A percentile compares a stretch with the other conserved stretches of the same genome.
phyloP scores from a whole-genome alignment of 2,329 filamentous ascomycete species.

The Podosphaera xanthii region DNA sequence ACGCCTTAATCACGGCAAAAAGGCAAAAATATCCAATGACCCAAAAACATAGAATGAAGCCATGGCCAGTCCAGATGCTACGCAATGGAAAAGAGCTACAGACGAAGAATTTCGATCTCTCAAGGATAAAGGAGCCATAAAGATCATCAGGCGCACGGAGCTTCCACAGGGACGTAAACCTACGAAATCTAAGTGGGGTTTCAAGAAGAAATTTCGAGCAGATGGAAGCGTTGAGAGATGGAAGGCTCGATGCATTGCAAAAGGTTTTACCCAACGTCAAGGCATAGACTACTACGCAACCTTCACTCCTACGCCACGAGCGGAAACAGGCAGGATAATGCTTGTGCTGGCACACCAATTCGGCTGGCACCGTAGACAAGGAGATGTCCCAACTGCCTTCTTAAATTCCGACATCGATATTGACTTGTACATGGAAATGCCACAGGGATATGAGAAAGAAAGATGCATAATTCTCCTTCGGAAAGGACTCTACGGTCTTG shows the following conservation, averaged over 20 bases:
- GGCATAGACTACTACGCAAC: not conserved
- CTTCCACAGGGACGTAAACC: not conserved
- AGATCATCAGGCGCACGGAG: not conserved
- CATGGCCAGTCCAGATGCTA: not conserved
- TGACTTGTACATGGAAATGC: not conserved
- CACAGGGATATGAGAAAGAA: not conserved
- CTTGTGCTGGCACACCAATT: not conserved
- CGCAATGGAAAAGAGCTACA: not conserved
- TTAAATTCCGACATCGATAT: not conserved
- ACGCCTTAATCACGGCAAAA: not conserved
- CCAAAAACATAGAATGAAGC: not conserved
- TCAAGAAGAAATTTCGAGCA: not conserved
- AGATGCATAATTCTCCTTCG: too few relatives aligned
- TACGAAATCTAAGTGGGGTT: not conserved
- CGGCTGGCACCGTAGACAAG: not conserved
- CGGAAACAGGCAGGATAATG: not conserved
- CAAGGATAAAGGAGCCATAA: not conserved
- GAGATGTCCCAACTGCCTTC: too few relatives aligned
- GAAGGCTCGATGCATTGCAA: too few relatives aligned
- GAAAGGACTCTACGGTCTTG: too few relatives aligned
- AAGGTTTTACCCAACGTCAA: too few relatives aligned
- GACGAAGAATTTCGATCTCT: too few relatives aligned
- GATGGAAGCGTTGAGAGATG: too few relatives aligned
- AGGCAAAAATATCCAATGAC: not conserved
- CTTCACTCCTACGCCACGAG: not conserved